phyloP scores from a whole-genome alignment of 2,329 filamentous ascomycete species.

The Exserohilum turcica region DNA sequence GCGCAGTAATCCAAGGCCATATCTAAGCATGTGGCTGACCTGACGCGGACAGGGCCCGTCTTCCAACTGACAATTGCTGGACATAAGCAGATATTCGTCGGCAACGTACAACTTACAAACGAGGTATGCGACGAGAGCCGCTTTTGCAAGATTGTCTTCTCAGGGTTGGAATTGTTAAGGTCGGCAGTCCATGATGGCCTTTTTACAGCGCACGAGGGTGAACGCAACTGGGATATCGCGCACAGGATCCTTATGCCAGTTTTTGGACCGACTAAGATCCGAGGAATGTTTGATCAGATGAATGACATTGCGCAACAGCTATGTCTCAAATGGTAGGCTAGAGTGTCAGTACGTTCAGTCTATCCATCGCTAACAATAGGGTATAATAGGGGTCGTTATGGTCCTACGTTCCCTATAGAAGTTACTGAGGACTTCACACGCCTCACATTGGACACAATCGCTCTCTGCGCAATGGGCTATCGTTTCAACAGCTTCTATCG shows the following conservation, averaged over 20 bases:
- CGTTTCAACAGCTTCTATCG: slow-evolving; percentile 41
- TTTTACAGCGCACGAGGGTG: slow-evolving; percentile 20
- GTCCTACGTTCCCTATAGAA: slow-evolving; percentile 20
- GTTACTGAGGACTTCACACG: slow-evolving; percentile 39
- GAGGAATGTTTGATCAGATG: slow-evolving; percentile 63
- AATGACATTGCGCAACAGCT: slow-evolving; percentile 66
- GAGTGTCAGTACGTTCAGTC: background rate
- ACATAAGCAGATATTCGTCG: background rate
- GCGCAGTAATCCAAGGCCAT: no score
- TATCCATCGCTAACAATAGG: background rate
- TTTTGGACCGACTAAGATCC: slow-evolving; percentile 69
- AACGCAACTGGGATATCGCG: slow-evolving; percentile 16
- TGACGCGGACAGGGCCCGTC: background rate
- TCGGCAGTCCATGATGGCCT: slow-evolving; percentile 34
- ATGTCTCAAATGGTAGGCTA: slow-evolving; percentile 64
- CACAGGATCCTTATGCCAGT: slow-evolving; percentile 67
- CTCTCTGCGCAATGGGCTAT: slow-evolving; percentile 37
- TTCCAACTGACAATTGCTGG: background rate
- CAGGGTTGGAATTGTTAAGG: slow-evolving; percentile 10
- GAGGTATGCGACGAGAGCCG: background rate
- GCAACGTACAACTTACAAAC: background rate
- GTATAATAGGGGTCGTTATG: background rate
- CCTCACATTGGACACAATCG: slow-evolving; percentile 36
- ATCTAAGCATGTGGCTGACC: background rate
- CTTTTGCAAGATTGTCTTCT: background rate